Conservation (phyloP, 2,329 filamentous ascomycete species). For the Aspergillus flavus region DNA sequence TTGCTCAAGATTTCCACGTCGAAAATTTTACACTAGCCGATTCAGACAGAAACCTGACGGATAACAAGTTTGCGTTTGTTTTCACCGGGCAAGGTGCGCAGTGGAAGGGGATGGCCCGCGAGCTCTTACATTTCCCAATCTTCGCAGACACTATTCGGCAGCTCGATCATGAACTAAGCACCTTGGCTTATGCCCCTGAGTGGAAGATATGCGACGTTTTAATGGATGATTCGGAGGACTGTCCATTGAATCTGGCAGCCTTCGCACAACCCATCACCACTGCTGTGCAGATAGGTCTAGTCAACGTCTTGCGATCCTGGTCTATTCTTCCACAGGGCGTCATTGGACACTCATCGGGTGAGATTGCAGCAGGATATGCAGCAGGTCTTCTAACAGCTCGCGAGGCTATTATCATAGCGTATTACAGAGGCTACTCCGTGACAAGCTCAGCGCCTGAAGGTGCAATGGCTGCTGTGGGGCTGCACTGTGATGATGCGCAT, state of each 20-base stretch:
- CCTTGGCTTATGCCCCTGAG: background rate
- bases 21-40: background rate
- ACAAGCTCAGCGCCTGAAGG: background rate
- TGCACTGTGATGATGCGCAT: background rate
- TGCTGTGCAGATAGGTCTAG: conserved; percentile 52
- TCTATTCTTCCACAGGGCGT: conserved; percentile 44
- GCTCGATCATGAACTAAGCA: background rate
- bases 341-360: conserved; percentile 52
- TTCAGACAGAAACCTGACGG: background rate
- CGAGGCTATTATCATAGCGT: conserved; percentile 12
- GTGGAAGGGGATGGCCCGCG: conserved; percentile 18
- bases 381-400: conserved; percentile 28
- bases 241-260: background rate
- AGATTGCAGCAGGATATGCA: conserved; percentile 54
- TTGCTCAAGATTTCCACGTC: no score
- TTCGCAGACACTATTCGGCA: conserved; percentile 17
- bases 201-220: background rate
- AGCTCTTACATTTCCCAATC: conserved; percentile 22
- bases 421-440: conserved; percentile 8
- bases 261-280: background rate
- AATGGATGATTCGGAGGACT: background rate
- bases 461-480: conserved; percentile 14
- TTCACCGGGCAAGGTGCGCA: conserved; percentile 27
- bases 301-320: conserved; percentile 49
- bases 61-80: conserved; percentile 15